Conservation (phyloP, 75 land plant species). For the Ceratopteris richardii region DNA sequence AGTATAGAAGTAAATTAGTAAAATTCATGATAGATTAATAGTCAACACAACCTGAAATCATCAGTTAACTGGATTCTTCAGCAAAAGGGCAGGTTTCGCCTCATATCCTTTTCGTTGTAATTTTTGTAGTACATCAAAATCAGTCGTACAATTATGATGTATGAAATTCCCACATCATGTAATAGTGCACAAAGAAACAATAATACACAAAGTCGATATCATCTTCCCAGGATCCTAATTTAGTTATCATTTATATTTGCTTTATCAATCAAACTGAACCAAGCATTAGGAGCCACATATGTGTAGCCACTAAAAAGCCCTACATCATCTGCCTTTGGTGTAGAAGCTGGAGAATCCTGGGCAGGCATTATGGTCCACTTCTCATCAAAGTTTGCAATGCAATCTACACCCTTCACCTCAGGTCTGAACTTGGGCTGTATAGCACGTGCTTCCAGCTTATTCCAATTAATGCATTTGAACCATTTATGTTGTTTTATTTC, state of each 20-base stretch:
- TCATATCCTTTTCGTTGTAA: no score
- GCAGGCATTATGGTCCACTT: conserved; percentile 74
- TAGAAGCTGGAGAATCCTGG: conserved; percentile 74
- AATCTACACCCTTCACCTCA: conserved; percentile 61
- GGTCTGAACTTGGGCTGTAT: conserved; percentile 83
- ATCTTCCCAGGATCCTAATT: no score
- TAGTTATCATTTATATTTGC: conserved; percentile 1
- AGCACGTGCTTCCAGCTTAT: conserved; percentile 63
- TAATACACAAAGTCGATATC: no score
- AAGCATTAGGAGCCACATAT: conserved; percentile 62
- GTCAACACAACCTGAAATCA: no score
- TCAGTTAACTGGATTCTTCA: no score
- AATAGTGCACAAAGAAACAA: no score
- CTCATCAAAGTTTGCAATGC: conserved; percentile 91
- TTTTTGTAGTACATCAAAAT: no score
- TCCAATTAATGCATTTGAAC: conserved; percentile 95
- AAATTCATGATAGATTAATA: no score
- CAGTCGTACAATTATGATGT: no score
- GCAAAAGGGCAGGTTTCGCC: no score
- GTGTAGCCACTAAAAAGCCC: conserved; percentile 59
- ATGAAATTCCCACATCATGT: no score
- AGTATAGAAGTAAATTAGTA: no score
- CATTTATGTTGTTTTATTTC: conserved; percentile 92
- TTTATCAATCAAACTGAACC: conserved; percentile 11
- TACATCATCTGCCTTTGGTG: conserved; percentile 46